Base-by-base conservation (phyloP, 345 rosid genomes). In the Geranium rotundifolium region DNA sequence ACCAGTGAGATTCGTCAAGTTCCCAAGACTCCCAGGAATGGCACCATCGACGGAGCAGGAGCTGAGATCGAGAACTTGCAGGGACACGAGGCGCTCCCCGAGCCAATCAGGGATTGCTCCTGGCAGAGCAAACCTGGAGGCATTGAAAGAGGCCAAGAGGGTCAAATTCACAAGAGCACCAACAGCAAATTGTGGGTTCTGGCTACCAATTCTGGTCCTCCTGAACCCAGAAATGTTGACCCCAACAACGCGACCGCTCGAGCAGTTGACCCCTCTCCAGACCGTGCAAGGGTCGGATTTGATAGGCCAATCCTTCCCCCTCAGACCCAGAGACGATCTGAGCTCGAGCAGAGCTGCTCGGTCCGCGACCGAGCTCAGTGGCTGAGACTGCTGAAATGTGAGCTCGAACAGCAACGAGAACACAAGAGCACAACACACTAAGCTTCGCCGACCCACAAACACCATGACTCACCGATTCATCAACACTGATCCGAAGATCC, bases 301-400 rank as follows among this genome's bases (percentile, higher is more conserved):
- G 16, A 69, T 81, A 13, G 99, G 99, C 99, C 99, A 95, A 54
- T 95, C 99, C 55, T 54, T 82, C 68, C 88, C 75, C 76, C 84
- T 82, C 63, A 95, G 76, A 71, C 99, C 99, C 66, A 90, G 74
- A 65, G 95, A 75, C 41, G 99, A 88, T 83, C 99, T 84, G 69
- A 95, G 96, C 63, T 64, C 71, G 37, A 95, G 84, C 56, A 95
- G 66, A 75, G 96, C 85, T 0, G 60, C 67, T 30, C 81, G 61
- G 74, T 95, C 96, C 46, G 64, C 31, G 23, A 63, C 41, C 46
- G 90, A 87, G 65, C 72, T 79, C 71, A 76, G 70, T 49, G 68
- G 72, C 76, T 69, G 69, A 17, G 63, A 73, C 67, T 83, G 85
- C 86, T 79, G 76, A 54, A 81, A 79, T 76, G 89, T 60, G 66